Conservation (phyloP, 208 protist species). For the Sergeia podlipaevii region DNA sequence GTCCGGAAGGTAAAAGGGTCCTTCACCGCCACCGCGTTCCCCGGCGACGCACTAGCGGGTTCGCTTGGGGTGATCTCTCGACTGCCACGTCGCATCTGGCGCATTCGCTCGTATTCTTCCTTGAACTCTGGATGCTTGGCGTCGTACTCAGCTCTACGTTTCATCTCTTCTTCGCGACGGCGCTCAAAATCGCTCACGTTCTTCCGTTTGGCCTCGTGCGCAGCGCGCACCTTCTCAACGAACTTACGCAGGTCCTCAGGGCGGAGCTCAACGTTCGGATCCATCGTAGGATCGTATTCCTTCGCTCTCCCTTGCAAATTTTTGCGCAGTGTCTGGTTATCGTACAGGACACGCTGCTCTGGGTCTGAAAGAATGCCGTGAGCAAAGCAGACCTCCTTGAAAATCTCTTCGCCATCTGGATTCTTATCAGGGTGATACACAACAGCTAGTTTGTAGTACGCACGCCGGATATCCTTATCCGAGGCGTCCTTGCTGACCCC, state of each 20-base stretch:
- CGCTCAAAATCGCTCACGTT: slow-evolving; percentile 54
- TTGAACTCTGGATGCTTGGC: slow-evolving; percentile 68
- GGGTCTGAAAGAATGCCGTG: slow-evolving; percentile 81
- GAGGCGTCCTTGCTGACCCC: slow-evolving; percentile 46
- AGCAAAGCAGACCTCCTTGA: slow-evolving; percentile 87
- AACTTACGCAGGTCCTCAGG: slow-evolving; percentile 74
- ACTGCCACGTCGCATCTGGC: slow-evolving; percentile 12
- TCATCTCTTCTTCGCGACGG: slow-evolving; percentile 79
- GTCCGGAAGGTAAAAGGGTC: slow-evolving; percentile 26
- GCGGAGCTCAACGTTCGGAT: slow-evolving; percentile 73
- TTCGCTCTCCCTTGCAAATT: slow-evolving; percentile 58
- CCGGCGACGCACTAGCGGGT: background rate
- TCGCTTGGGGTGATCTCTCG: background rate
- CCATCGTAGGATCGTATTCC: slow-evolving; percentile 79
- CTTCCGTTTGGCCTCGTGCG: slow-evolving; percentile 35
- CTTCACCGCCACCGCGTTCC: slow-evolving; percentile 4
- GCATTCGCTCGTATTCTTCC: slow-evolving; percentile 59
- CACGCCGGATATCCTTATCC: slow-evolving; percentile 74
- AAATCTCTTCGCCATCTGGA: slow-evolving; percentile 62
- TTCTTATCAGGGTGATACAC: slow-evolving; percentile 92
- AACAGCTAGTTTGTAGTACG: slow-evolving; percentile 84
- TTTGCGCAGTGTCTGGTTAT: slow-evolving; percentile 50
- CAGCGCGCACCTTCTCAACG: slow-evolving; percentile 59
- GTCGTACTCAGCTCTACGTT: slow-evolving; percentile 76
- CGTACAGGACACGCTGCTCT: slow-evolving; percentile 71